Conservation (phyloP, 495 filamentous ascomycete species). For the Penicillium bovifimosum region DNA sequence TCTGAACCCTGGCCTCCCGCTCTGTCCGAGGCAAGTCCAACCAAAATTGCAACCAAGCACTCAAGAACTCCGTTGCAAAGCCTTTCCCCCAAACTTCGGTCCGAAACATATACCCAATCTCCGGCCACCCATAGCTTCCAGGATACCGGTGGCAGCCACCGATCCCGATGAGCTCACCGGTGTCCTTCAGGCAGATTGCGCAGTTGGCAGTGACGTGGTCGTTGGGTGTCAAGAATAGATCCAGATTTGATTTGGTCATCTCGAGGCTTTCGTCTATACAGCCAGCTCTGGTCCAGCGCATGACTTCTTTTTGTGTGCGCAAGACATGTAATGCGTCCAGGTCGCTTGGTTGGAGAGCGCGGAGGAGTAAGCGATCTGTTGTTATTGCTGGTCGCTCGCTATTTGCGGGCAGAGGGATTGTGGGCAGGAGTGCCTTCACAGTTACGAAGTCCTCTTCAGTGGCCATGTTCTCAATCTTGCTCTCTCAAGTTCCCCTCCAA, state of each 20-base stretch:
- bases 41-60: conserved; percentile 33
- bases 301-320: conserved; percentile 47
- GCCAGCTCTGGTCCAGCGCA: conserved; percentile 39
- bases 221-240: conserved; percentile 25
- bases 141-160: conserved; percentile 15
- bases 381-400: conserved; percentile 15
- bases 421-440: conserved; percentile 9
- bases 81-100: conserved; percentile 42
- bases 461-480: not conserved
- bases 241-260: conserved; percentile 27
- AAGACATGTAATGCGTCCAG: conserved; percentile 31
- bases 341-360: conserved; percentile 34
- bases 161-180: conserved; percentile 14
- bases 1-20: conserved; percentile 20
- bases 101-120: conserved; percentile 45
- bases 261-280: conserved; percentile 29
- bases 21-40: conserved; percentile 32
- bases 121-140: conserved; percentile 26
- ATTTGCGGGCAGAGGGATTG: conserved; percentile 9
- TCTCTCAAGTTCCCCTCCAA: too few species aligned
- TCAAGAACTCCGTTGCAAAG: conserved; percentile 42
- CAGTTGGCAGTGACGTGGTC: conserved; percentile 32
- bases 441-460: conserved; percentile 1
- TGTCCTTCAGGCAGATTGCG: conserved; percentile 31
- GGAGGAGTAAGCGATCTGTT: conserved; percentile 43